Percentiles rank a stretch among this genome's conserved stretches.
phyloP scores from a whole-genome alignment of 1,284 basidiomycete genomes.

The Psilocybe mexicana region DNA sequence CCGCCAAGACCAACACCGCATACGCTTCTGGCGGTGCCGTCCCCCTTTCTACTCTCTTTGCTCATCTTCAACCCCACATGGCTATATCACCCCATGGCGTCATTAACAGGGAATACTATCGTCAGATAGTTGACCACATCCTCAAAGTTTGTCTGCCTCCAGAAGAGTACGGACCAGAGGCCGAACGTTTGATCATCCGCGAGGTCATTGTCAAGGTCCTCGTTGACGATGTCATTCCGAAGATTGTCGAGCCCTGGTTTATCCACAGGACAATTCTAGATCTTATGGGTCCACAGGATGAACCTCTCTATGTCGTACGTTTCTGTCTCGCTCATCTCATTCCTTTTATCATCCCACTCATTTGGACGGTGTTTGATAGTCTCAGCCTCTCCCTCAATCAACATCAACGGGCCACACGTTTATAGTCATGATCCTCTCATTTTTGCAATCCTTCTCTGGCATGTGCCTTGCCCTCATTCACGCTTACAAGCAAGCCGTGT shows the following conservation, averaged over 20 bases:
- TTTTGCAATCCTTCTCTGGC: conserved; percentile 71
- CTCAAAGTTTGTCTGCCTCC: conserved; percentile 66
- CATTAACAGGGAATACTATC: conserved; percentile 74
- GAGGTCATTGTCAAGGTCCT: conserved; percentile 78
- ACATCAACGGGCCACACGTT: conserved; percentile 58
- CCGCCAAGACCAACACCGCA: conserved; percentile 59
- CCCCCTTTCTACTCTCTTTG: conserved; percentile 66
- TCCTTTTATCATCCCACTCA: conserved; percentile 4
- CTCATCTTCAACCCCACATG: conserved; percentile 77
- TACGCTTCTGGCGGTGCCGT: conserved; percentile 67
- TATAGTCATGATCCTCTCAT: conserved; percentile 68
- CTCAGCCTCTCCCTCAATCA: conserved; percentile 24
- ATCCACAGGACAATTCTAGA: conserved; percentile 67
- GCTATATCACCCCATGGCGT: conserved; percentile 63
- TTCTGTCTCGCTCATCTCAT: background rate
- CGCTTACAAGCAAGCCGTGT: conserved; percentile 63
- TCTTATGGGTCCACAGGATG: conserved; percentile 49
- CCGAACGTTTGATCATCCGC: conserved; percentile 73
- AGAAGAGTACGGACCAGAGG: conserved; percentile 68
- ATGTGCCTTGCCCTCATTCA: conserved; percentile 65
- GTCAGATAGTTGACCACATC: conserved; percentile 72
- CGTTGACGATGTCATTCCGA: conserved; percentile 63
- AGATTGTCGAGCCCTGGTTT: conserved; percentile 81
- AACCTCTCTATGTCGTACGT: conserved; percentile 36
- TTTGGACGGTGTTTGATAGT: conserved; percentile 5